phyloP scores from a whole-genome alignment of 208 protist species.

The Trypanosoma conorhini region DNA sequence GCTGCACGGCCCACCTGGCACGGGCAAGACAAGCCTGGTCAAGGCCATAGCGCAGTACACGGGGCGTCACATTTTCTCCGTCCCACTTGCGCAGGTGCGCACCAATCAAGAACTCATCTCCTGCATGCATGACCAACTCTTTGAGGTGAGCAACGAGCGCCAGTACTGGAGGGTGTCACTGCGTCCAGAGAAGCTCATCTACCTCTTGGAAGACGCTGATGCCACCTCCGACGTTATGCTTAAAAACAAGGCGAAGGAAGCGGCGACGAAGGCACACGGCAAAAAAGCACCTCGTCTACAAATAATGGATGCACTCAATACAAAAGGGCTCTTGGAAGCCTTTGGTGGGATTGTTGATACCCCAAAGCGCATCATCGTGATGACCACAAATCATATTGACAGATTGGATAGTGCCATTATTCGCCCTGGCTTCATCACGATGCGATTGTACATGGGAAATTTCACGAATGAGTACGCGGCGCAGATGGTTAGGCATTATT shows the following conservation, averaged over 20 bases:
- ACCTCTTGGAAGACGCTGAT: constrained; percentile 88
- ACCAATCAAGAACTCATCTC: constrained; percentile 86
- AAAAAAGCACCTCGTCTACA: constrained; percentile 7
- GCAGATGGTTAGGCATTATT: constrained; percentile 86
- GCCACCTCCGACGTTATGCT: constrained; percentile 65
- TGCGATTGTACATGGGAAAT: constrained; percentile 88
- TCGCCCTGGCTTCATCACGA: constrained; percentile 87
- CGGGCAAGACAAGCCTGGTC: constrained; percentile 92
- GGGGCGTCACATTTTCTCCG: constrained; percentile 64
- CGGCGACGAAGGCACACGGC: constrained; percentile 3
- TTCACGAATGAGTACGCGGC: constrained; percentile 65
- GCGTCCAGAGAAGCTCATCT: constrained; percentile 68
- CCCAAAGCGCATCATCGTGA: constrained; percentile 91
- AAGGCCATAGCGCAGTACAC: constrained; percentile 82
- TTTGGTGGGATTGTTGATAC: constrained; percentile 91
- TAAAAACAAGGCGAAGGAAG: constrained; percentile 24
- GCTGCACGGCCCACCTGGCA: constrained; percentile 92
- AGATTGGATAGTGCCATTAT: constrained; percentile 83
- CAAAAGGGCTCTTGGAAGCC: constrained; percentile 92
- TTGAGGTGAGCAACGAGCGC: constrained; percentile 41
- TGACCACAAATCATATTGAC: constrained; percentile 96
- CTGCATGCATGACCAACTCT: constrained; percentile 82
- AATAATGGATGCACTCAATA: constrained; percentile 57
- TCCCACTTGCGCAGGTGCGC: constrained; percentile 67
- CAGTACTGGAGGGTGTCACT: constrained; percentile 30